These are phyloP conservation scores for Ceratobasidium sp. DNA, from an alignment of 1,284 basidiomycete species.

Conservation along the genomic window DNA sequence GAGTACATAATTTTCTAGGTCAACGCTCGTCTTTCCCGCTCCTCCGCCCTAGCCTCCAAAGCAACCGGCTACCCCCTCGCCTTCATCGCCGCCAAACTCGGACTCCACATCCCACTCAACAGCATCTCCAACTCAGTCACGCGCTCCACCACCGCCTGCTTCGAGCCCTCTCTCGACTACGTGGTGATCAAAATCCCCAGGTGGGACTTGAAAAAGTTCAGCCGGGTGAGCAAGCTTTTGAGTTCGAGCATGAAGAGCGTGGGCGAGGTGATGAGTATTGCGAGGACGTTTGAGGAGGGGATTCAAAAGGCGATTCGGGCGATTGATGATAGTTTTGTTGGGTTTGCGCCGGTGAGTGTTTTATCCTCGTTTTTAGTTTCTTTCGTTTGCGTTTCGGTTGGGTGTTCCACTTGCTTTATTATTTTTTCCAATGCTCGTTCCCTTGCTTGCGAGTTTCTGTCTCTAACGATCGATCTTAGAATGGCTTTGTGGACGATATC, in stretches of 20 bases:
- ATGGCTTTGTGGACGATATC: slow-evolving; percentile 84
- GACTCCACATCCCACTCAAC: slow-evolving; percentile 96
- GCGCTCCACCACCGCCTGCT: slow-evolving; percentile 96
- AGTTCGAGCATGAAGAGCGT: slow-evolving; percentile 99
- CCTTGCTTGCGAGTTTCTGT: no score
- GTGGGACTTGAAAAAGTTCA: slow-evolving; percentile 99
- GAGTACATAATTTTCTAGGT: slow-evolving; percentile 66
- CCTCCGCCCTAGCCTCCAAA: slow-evolving; percentile 97
- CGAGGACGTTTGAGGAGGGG: slow-evolving; percentile 97
- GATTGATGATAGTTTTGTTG: slow-evolving; percentile 94
- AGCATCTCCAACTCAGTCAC: slow-evolving; percentile 99
- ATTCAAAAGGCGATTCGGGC: slow-evolving; percentile 98
- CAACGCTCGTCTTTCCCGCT: slow-evolving; percentile 98
- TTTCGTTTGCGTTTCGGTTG: not conserved
- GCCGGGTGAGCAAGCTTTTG: slow-evolving; percentile 85
- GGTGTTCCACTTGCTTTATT: no score
- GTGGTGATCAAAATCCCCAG: slow-evolving; percentile 98
- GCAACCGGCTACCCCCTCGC: slow-evolving; percentile 98
- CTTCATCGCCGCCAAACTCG: slow-evolving; percentile 98
- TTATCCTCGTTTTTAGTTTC: not conserved
- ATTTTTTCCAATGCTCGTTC: no score
- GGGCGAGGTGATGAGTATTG: slow-evolving; percentile 99
- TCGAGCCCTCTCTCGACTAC: slow-evolving; percentile 98
- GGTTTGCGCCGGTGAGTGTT: slow-evolving; percentile 83
- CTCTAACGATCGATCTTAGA: slow-evolving; percentile 62